Evolutionary conservation across 1,284 basidiomycete species (phyloP), one percentile per base, ranked within the genome.

Genomic region (Lignosus rhinocerotis): DNA sequence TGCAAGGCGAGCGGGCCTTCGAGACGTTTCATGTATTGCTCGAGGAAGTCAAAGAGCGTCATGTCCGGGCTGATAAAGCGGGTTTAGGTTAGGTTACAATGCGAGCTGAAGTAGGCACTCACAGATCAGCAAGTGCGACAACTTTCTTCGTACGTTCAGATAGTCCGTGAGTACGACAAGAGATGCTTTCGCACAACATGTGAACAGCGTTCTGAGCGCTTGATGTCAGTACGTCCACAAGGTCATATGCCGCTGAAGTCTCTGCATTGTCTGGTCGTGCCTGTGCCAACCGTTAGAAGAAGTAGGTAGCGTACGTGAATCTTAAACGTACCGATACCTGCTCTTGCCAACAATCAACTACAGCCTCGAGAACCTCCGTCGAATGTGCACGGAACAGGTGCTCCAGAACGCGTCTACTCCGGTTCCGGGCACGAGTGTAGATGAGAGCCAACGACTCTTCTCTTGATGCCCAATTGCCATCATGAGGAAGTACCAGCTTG

Each of bases 1-100:
- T 98, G 96, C 5, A 94, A 80, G 1, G 93, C 94, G 19, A 96
- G 79, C 0, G 94, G 91, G 1, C 93, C 92, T 72, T 98, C 96
- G 48, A 99, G 75, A 6, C 88, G 84, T 19, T 76, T 75, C n/a
- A 97, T 73, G 69, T 98, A 98, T 56, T 87, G 85, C 66, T 98
- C 94, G 36, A 98, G 78, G 73, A 98, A 98, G 39, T 80, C 83
- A 77, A 94, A 94, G 19, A 94, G 69, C 9, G 81, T 79, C 11
- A 73, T 72, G 61, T 93, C 92, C 21, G 83, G 80, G 55, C 91
- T 93, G 58, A 8, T 5, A 10, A 11, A 5, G 1, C 7, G 7
- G 16, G 12, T n/a, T 51, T 6, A 51, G 50, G 8, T 16, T 6
- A 14, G 16, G 14, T 10, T 10, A 16, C 19, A 38, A 11, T n/a